Evolutionary conservation across 1,284 basidiomycete species (phyloP).

Genomic region (Lignosus rhinocerotis): DNA sequence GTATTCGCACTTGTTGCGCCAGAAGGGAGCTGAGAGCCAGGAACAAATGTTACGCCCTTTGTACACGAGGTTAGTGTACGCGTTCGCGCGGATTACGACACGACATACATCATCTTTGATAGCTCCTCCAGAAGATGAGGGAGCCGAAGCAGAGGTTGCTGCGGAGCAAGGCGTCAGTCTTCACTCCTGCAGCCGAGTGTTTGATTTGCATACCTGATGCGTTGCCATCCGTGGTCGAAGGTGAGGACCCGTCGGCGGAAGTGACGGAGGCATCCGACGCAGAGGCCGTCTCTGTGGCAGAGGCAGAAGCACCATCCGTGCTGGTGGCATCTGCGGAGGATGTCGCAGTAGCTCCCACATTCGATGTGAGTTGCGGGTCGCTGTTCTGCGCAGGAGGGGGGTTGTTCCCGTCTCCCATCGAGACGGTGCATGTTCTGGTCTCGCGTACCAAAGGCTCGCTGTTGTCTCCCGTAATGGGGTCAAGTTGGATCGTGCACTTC

Average conservation of each 20-base stretch:
- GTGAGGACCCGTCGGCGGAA: neutral
- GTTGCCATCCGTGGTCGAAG: neutral
- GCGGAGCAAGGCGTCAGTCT: neutral
- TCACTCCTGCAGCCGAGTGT: neutral
- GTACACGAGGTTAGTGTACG: neutral
- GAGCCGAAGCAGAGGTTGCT: conserved; percentile 2
- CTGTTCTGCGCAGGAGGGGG: conserved; percentile 8
- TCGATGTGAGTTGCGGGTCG: neutral
- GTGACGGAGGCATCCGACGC: neutral
- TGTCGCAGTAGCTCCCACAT: conserved; percentile 6
- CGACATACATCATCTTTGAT: conserved; percentile 8
- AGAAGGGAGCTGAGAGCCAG: conserved; percentile 14
- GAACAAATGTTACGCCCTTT: conserved; percentile 12
- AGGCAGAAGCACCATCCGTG: neutral
- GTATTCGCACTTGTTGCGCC: conserved; percentile 7
- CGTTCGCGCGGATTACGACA: neutral
- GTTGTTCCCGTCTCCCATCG: conserved; percentile 22
- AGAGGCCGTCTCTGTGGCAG: conserved; percentile 1
- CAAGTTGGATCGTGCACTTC: conserved; percentile 65
- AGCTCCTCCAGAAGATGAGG: neutral
- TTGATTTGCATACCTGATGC: neutral
- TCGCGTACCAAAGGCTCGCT: conserved; percentile 55
- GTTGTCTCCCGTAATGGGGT: conserved; percentile 45
- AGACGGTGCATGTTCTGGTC: conserved; percentile 56
- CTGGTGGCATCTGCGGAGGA: neutral